Percentiles rank a stretch among this genome's conserved stretches.
Conservation (phyloP, 345 rosid species). For the Anastatica hierochuntica region DNA sequence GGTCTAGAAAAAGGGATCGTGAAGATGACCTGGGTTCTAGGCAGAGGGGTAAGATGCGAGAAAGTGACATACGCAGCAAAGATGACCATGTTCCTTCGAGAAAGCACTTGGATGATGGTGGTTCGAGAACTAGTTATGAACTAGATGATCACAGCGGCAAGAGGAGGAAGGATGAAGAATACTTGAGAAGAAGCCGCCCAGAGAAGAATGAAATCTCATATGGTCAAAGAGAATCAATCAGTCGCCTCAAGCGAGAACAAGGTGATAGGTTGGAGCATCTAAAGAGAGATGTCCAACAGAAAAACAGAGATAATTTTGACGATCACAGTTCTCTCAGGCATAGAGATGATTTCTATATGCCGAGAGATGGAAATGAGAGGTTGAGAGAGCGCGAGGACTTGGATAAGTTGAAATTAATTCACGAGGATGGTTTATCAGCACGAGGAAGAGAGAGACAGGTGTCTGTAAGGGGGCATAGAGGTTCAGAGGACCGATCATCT, state of each 20-base stretch:
- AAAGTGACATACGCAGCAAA: constrained; percentile 53
- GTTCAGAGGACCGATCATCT: constrained; percentile 59
- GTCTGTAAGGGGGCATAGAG: constrained; percentile 46
- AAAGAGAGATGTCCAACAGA: constrained; percentile 65
- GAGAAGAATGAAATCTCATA: constrained; percentile 55
- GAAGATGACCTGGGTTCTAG: constrained; percentile 63
- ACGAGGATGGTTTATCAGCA: constrained; percentile 48
- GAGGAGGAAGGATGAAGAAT: constrained; percentile 75
- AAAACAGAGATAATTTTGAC: constrained; percentile 61
- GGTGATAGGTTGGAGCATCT: constrained; percentile 58
- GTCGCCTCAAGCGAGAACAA: constrained; percentile 71
- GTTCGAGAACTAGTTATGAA: constrained; percentile 47
- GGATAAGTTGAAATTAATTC: constrained; percentile 39
- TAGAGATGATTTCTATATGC: constrained; percentile 59
- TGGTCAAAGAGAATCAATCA: constrained; percentile 49
- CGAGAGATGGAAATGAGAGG: constrained; percentile 67
- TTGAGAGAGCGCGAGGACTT: constrained; percentile 63
- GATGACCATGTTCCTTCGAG: constrained; percentile 51
- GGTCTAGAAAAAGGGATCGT: constrained; percentile 56
- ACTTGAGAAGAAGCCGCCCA: constrained; percentile 42
- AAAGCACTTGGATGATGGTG: constrained; percentile 69
- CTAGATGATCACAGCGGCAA: constrained; percentile 57
- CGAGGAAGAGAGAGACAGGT: constrained; percentile 65
- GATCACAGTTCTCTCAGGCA: constrained; percentile 63
- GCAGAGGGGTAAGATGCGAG: constrained; percentile 59